Base-by-base conservation (phyloP, 2,329 filamentous ascomycete genomes). In the Cryphonectria nitschkei region DNA sequence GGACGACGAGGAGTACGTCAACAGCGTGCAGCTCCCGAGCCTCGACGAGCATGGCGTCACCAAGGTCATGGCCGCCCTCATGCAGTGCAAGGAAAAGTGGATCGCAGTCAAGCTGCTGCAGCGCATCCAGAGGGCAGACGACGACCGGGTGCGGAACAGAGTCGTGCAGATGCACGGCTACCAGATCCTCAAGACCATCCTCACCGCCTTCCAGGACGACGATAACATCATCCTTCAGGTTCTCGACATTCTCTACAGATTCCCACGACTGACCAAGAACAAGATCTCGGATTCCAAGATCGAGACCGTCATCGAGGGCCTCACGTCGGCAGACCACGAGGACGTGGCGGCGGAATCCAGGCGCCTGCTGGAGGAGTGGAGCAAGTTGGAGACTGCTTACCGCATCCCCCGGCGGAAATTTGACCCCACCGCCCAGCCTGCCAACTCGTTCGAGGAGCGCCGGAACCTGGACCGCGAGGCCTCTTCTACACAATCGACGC, bases 71-170 rank as follows among this genome's bases (percentile, higher is more conserved):
- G 95, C 95, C 34, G 92, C 94, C 0, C 89, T 99, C 71, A 95
- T 97, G 90, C 95, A 98, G 80, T 97, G 94, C 86, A 97, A 97
- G 82, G 96, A 99, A 85, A 98, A 98, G 82, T 99, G 96, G 96
- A 98, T 99, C 80, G 94, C 93, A 2, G 94, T 98, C 82, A 98
- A 98, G 82, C 85, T 99, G 70, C 88, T 99, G 72, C 88, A 91
- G 75, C 95, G 96, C 67, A 94, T 99, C 73, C 93, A 97, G 81
- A 88, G 89, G 56, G 95, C 92, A 78, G 89, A 95, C 65, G 94
- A 98, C 75, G 94, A 97, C 77, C 90, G 90, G 74, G 93, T 98
- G 69, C 90, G 93, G 72, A 93, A 96, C 80, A 90, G 92, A 67
- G 94, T 98, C 54, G 93, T 98, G 78, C 93, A 93, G 77, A 97